Conservation (phyloP, 192 early-diverging fungal genomes). For the Umbelopsis sp. region DNA sequence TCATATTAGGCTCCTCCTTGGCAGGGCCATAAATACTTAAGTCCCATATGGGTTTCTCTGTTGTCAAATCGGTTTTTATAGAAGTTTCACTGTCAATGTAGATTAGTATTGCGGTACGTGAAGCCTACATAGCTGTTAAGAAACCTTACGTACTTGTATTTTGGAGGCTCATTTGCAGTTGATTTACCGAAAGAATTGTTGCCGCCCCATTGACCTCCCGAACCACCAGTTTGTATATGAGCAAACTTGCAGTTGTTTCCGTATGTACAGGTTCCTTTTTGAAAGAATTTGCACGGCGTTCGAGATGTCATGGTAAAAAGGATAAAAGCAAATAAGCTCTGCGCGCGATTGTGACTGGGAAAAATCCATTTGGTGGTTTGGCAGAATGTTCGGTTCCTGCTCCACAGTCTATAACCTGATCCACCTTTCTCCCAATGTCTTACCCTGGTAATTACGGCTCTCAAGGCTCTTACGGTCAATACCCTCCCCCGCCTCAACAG, state of each 20-base stretch:
- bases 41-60: slow-evolving; percentile 52
- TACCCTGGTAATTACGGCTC: slow-evolving; percentile 34
- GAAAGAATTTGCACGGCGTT: slow-evolving; percentile 45
- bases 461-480: slow-evolving; percentile 27
- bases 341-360: too few species aligned
- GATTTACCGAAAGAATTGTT: slow-evolving; percentile 47
- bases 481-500: slow-evolving; percentile 6
- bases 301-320: not conserved
- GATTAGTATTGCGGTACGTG: slow-evolving; percentile 15
- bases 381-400: too few species aligned
- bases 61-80: slow-evolving; percentile 44
- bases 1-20: slow-evolving; percentile 58
- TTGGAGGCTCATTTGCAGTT: slow-evolving; percentile 33
- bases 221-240: slow-evolving; percentile 45
- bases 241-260: slow-evolving; percentile 61
- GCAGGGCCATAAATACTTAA: slow-evolving; percentile 62
- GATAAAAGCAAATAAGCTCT: too few species aligned
- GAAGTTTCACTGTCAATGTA: slow-evolving; percentile 40
- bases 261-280: slow-evolving; percentile 58
- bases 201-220: slow-evolving; percentile 20
- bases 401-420: too few species aligned
- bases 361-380: too few species aligned
- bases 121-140: slow-evolving; percentile 19
- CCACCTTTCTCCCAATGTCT: slow-evolving; percentile 1
- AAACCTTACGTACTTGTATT: slow-evolving; percentile 41